Evolutionary conservation across 2,329 filamentous ascomycete species (phyloP).

Genomic region (Ophioceras dolichostomum): DNA sequence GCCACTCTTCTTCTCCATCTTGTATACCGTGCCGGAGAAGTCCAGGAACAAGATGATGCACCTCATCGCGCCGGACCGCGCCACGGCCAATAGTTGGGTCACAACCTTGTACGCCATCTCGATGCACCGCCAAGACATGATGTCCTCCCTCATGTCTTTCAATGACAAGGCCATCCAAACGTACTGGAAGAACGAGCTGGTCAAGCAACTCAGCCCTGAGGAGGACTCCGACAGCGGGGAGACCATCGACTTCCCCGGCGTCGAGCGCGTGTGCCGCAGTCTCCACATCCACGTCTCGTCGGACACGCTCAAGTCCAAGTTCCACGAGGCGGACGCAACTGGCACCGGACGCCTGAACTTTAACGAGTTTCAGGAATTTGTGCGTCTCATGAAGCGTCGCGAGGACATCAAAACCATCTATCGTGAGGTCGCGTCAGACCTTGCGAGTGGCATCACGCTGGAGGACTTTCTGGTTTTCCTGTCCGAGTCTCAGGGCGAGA

Average conservation of each 20-base stretch:
- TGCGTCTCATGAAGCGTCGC: constrained; percentile 70
- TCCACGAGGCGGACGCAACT: constrained; percentile 58
- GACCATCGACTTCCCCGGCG: constrained; percentile 62
- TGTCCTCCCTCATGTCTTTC: constrained; percentile 80
- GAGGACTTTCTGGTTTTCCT: constrained; percentile 69
- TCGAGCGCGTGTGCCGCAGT: constrained; percentile 75
- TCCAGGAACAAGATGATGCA: constrained; percentile 81
- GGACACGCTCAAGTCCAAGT: constrained; percentile 60
- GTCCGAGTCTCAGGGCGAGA: constrained; percentile 59
- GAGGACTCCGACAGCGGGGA: constrained; percentile 47
- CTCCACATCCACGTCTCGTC: constrained; percentile 85
- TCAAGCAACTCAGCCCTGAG: constrained; percentile 46
- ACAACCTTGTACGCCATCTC: constrained; percentile 73
- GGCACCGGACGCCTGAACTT: constrained; percentile 60
- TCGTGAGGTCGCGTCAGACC: constrained; percentile 43
- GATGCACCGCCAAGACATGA: constrained; percentile 76
- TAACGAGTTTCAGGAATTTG: constrained; percentile 70
- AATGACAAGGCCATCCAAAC: constrained; percentile 68
- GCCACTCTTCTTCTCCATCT: constrained; percentile 74
- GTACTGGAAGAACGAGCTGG: constrained; percentile 82
- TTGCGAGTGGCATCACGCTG: constrained; percentile 53
- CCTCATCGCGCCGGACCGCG: constrained; percentile 64
- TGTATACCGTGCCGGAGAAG: constrained; percentile 69
- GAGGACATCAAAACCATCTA: constrained; percentile 71
- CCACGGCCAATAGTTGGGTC: constrained; percentile 68